Evolutionary conservation across 176 grass and related monocot genomes (phyloP), one percentile per base, ranked within the genome.

Genomic region (Musa schizocarpa): DNA sequence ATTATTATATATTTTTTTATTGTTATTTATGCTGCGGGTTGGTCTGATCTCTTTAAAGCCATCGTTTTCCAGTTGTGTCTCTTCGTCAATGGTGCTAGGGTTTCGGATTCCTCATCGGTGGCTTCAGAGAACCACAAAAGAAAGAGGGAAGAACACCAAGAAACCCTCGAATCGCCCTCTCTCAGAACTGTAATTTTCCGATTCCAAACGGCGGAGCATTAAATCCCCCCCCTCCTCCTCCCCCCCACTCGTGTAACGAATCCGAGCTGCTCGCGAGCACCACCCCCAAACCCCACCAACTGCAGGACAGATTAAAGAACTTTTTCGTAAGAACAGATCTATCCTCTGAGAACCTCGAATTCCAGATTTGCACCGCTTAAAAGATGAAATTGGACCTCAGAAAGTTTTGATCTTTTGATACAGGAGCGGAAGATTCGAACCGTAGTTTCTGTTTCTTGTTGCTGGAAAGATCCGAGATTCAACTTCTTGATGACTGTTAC

Each of bases 311-410:
- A 70, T 70, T 50, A 70, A 70, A 70, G 43, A 70, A 70, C 17
- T 17, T 70, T 70, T 70, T 70, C 68, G 68, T 70, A 70, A 52
- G 68, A 70, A 70, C 68, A 70, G 68, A 70, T 70, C 68, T 70
- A 22, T 50, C 48, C 68, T 48, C 68, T 51, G 68, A 52, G 68
- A 70, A 70, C 68, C 68, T 70, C 68, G 68, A 70, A 70, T 70
- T 70, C 34, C 68, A 70, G 48, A 70, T 70, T 70, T 70, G 43
- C 65, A 70, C 68, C 19, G 19, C 1, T 70, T 70, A 48, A 50
- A 70, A 70, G 68, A 70, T 52, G 68, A 70, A 70, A 19, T 52
- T 9, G 48, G 68, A 70, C 68, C 68, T 70, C 43, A 22, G 66
- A 70, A 52, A 70, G 68, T 70, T 70, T 70, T 70, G 68, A 50